Conservation (phyloP, 2,329 filamentous ascomycete genomes). For the Lomentospora prolificans region DNA sequence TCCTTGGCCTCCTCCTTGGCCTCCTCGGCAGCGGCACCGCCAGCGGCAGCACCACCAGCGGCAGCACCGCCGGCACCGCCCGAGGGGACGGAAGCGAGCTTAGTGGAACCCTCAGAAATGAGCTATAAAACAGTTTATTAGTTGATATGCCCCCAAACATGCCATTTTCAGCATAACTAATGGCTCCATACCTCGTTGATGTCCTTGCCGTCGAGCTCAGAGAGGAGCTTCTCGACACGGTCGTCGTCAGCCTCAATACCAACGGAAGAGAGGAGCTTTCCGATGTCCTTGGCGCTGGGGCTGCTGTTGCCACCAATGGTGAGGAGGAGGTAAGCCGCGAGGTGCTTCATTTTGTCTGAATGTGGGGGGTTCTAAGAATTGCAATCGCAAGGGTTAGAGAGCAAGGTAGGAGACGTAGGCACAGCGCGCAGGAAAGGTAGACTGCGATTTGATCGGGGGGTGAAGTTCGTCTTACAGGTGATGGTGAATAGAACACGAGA, state of each 20-base stretch:
- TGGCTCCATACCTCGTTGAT: conserved; percentile 69
- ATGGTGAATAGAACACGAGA: conserved; percentile 60
- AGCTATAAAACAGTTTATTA: conserved; percentile 44
- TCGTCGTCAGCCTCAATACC: conserved; percentile 89
- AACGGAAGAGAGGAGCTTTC: conserved; percentile 80
- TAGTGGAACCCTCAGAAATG: conserved; percentile 78
- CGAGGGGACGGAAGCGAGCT: conserved; percentile 96
- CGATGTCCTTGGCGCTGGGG: conserved; percentile 79
- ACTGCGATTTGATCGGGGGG: background rate
- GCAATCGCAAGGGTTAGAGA: conserved; percentile 2
- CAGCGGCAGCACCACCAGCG: conserved; percentile 57
- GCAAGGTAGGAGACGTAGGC: background rate
- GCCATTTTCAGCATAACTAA: background rate
- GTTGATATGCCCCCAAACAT: background rate
- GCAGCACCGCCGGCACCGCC: conserved; percentile 71
- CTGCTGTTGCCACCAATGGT: conserved; percentile 84
- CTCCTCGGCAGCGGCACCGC: conserved; percentile 54
- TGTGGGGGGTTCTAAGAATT: background rate
- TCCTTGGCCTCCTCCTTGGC: conserved; percentile 59
- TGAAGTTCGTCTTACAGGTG: conserved; percentile 1
- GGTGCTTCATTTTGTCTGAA: conserved; percentile 86
- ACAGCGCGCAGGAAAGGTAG: background rate
- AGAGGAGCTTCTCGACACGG: conserved; percentile 76
- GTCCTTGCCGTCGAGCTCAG: conserved; percentile 85
- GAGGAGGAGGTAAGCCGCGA: conserved; percentile 98